These are phyloP conservation scores for Gnomoniopsis smithogilvyi DNA, from an alignment of 2,329 filamentous ascomycete genomes.

Conservation along the genomic window DNA sequence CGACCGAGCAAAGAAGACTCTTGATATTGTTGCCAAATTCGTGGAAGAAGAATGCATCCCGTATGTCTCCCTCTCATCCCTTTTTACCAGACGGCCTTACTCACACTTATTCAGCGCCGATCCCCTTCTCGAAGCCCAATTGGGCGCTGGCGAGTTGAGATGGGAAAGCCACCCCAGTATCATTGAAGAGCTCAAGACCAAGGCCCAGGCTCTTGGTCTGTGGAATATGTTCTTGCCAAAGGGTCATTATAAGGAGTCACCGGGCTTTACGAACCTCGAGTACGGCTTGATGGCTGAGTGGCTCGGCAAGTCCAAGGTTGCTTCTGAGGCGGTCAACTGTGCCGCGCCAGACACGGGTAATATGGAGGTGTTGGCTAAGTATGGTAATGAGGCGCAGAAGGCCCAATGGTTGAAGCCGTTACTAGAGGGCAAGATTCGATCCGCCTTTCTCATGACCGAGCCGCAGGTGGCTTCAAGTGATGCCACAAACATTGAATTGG, in stretches of 20 bases:
- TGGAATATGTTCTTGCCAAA: constrained; percentile 99
- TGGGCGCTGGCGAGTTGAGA: constrained; percentile 71
- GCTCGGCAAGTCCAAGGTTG: constrained; percentile 79
- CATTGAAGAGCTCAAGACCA: constrained; percentile 84
- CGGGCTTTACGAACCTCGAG: constrained; percentile 92
- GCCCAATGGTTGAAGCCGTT: constrained; percentile 76
- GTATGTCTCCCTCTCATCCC: constrained; percentile 39
- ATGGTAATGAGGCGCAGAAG: constrained; percentile 84
- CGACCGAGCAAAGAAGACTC: constrained; percentile 76
- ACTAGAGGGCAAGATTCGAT: constrained; percentile 80
- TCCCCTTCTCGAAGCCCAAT: constrained; percentile 72
- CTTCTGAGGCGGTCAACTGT: constrained; percentile 87
- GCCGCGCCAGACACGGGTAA: constrained; percentile 90
- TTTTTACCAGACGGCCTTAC: neutral
- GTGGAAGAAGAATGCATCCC: constrained; percentile 94
- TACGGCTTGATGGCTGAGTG: constrained; percentile 98
- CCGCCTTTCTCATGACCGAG: constrained; percentile 93
- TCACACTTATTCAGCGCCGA: constrained; percentile 57
- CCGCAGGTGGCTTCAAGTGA: constrained; percentile 85
- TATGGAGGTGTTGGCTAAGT: constrained; percentile 93
- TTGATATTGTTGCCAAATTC: constrained; percentile 90
- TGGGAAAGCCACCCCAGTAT: constrained; percentile 78
- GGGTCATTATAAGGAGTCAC: constrained; percentile 92
- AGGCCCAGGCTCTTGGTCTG: constrained; percentile 77
- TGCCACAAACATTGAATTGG: constrained; percentile 87